phyloP scores from a whole-genome alignment of 2,329 filamentous ascomycete species.

The Clarireedia hainanense region DNA sequence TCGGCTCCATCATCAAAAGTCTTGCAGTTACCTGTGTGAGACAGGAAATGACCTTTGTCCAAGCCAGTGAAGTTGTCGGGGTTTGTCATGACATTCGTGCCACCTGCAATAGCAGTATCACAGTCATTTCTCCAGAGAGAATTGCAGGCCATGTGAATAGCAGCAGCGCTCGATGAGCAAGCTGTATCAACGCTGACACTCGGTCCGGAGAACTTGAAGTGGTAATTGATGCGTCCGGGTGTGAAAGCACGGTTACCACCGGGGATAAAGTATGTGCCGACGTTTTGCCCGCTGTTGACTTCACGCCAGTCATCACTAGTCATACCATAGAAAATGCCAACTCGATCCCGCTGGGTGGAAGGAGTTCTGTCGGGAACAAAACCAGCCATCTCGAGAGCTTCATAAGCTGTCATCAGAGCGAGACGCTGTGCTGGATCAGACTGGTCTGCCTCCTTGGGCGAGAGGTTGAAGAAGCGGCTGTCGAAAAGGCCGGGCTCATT shows the following conservation, averaged over 20 bases:
- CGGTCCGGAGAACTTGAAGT: slow-evolving; percentile 36
- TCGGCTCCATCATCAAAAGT: slow-evolving; percentile 53
- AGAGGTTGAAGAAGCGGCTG: slow-evolving; percentile 78
- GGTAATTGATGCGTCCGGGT: slow-evolving; percentile 30
- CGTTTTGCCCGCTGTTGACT: slow-evolving; percentile 20
- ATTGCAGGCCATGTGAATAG: slow-evolving; percentile 45
- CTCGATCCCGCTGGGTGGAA: slow-evolving; percentile 33
- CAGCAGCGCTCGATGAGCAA: slow-evolving; percentile 48
- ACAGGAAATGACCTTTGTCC: slow-evolving; percentile 12
- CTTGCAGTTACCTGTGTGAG: slow-evolving; percentile 22
- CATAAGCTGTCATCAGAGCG: slow-evolving; percentile 67
- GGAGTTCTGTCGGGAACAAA: slow-evolving; percentile 41
- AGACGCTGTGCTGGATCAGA: slow-evolving; percentile 75
- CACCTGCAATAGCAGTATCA: slow-evolving; percentile 34
- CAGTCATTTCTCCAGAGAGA: slow-evolving; percentile 39
- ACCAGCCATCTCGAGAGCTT: slow-evolving; percentile 72
- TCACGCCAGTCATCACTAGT: slow-evolving; percentile 23
- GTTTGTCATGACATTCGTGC: slow-evolving; percentile 30
- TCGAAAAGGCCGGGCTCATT: slow-evolving; percentile 70
- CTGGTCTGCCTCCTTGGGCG: slow-evolving; percentile 67
- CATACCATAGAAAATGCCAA: slow-evolving; percentile 20
- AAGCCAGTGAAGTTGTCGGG: slow-evolving; percentile 31
- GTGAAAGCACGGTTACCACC: slow-evolving; percentile 21
- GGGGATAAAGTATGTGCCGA: slow-evolving; percentile 23
- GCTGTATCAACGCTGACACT: slow-evolving; percentile 52